These are phyloP conservation scores for Mycena rebaudengoi DNA, from an alignment of 768 basidiomycete species.

Conservation along the genomic window DNA sequence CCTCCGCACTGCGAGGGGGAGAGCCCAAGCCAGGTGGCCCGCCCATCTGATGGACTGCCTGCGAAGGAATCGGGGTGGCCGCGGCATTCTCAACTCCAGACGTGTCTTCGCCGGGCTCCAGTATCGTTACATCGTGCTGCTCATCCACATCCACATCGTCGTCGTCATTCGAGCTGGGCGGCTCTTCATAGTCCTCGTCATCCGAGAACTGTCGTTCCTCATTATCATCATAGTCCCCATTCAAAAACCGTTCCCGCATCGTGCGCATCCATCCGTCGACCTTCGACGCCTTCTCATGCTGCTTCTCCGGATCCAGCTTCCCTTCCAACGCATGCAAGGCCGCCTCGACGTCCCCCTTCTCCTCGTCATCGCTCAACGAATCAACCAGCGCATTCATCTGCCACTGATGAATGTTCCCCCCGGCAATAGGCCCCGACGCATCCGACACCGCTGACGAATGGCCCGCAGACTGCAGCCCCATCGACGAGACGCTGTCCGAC, in stretches of 20 bases:
- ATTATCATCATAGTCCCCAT: constrained; percentile 65
- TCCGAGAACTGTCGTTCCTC: constrained; percentile 67
- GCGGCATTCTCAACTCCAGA: constrained; percentile 30
- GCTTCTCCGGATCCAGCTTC: constrained; percentile 77
- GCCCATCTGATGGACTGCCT: constrained; percentile 33
- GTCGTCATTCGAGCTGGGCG: constrained; percentile 12
- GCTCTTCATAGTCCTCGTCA: constrained; percentile 46
- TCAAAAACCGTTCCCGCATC: constrained; percentile 71
- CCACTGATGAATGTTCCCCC: constrained; percentile 75
- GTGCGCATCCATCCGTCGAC: constrained; percentile 85
- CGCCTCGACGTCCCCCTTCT: constrained; percentile 82
- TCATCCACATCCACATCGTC: constrained; percentile 14
- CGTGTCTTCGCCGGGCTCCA: constrained; percentile 28
- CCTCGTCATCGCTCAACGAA: constrained; percentile 77
- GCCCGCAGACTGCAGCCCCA: constrained; percentile 73
- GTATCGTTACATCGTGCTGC: constrained; percentile 17
- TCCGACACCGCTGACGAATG: constrained; percentile 52
- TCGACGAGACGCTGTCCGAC: constrained; percentile 81
- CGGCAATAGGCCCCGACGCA: constrained; percentile 49
- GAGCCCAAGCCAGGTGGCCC: constrained; percentile 33
- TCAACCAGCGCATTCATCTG: constrained; percentile 83
- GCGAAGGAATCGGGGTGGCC: constrained; percentile 46
- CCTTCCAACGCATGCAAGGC: constrained; percentile 86
- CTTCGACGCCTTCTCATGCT: constrained; percentile 76
- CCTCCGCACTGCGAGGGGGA: constrained; percentile 41